Conservation (phyloP, 2,329 filamentous ascomycete genomes). For the Aspergillus thermomutatus region DNA sequence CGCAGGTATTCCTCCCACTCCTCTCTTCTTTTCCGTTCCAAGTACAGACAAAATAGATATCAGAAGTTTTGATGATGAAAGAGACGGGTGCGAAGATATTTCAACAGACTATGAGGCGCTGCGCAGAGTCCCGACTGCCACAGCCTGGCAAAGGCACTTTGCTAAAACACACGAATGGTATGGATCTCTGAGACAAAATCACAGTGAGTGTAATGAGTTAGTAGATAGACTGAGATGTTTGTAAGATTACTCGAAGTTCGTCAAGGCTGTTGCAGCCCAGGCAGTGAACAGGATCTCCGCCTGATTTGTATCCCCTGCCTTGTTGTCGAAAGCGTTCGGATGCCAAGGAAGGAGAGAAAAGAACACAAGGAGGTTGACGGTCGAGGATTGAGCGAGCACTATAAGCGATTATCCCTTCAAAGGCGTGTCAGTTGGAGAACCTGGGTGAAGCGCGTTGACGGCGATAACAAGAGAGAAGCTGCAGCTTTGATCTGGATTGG, state of each 20-base stretch:
- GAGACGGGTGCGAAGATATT: constrained; percentile 16
- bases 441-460: constrained; percentile 17
- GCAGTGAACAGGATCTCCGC: constrained; percentile 12
- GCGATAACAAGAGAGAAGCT: constrained; percentile 14
- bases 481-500: constrained; percentile 14
- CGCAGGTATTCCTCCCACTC: constrained; percentile 13
- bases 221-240: constrained; percentile 10
- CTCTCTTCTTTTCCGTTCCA: constrained; percentile 16
- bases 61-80: constrained; percentile 16
- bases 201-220: constrained; percentile 11
- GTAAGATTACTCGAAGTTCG: constrained; percentile 10
- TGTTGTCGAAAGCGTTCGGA: constrained; percentile 6
- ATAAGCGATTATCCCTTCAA: constrained; percentile 6
- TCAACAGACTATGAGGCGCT: constrained; percentile 21
- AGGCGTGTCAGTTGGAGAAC: constrained; percentile 14
- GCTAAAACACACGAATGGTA: constrained; percentile 20
- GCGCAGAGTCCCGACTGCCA: constrained; percentile 18
- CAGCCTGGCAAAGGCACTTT: constrained; percentile 17
- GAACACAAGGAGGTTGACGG: not conserved
- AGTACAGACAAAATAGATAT: constrained; percentile 24
- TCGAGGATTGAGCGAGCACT: not conserved
- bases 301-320: constrained; percentile 16
- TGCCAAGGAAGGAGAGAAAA: not conserved
- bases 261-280: constrained; percentile 13
- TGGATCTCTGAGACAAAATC: constrained; percentile 15